Evolutionary conservation across 441 rosid genomes (phyloP), one percentile per base, ranked within the genome.

Genomic region (Arabidopsis lyrata): DNA sequence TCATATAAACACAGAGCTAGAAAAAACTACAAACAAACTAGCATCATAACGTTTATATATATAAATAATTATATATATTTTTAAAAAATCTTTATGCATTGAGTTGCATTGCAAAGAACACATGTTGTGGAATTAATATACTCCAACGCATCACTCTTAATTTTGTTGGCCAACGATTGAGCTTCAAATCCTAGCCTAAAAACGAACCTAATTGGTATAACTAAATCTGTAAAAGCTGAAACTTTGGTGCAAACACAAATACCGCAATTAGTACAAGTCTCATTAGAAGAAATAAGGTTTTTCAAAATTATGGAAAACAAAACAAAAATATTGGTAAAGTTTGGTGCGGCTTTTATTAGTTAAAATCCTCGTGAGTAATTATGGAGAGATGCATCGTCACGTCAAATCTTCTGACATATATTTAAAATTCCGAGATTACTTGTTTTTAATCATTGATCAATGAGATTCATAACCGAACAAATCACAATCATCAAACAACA

Each of bases 361-460:
- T 10, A 42, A 67, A 75, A 61, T 42, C 74, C 35, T 42, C 63
- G 64, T 75, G 69, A 35, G 49, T 60, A 68, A 74, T 41, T 59
- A 67, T 60, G 78, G 63, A 35, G 68, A 52, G 66, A 57, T 53
- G 63, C n/a, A 67, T 75, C 27, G 24, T 68, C 78, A 75, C 74
- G 74, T 68, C 78, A 53, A 68, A 53, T 61, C 74, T 75, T 14
- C 34, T 68, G 64, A 44, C 69, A 68, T 35, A 53, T 53, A 31
- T 59, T 66, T 66, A 3, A 3, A 59, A 59, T 18, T 59, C 62
- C 58, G 16, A 62, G 70, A 75, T 75, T 68, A 68, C 27, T 35
- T 58, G 31, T 44, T 75, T 66, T 32, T 75, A 68, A 75, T 68
- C 79, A 75, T 62, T 68, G 35, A 61, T 53, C 65, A 75, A 68